Evolutionary conservation across 805 yeast genomes (phyloP).

Genomic region (Lipomyces orientalis): DNA sequence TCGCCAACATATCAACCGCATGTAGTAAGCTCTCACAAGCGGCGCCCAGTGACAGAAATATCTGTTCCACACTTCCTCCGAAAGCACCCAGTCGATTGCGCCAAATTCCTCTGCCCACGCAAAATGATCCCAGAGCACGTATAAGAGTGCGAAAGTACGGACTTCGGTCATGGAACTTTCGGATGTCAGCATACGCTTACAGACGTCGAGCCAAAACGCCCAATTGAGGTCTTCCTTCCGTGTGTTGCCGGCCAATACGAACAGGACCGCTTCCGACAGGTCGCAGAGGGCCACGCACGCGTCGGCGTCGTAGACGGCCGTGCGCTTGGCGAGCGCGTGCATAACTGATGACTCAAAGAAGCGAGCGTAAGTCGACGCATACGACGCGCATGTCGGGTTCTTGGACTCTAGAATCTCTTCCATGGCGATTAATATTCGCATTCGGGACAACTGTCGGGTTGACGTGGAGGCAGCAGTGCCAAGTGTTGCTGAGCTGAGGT

Average conservation of each 20-base stretch:
- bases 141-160: conserved; percentile 67
- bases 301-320: conserved; percentile 47
- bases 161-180: conserved; percentile 67
- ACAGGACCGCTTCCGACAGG: conserved; percentile 49
- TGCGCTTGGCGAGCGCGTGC: conserved; percentile 45
- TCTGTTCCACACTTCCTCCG: conserved; percentile 56
- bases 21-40: conserved; percentile 70
- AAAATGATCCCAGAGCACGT: conserved; percentile 74
- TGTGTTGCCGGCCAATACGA: conserved; percentile 43
- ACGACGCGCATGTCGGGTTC: conserved; percentile 40
- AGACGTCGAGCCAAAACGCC: conserved; percentile 75
- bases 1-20: conserved; percentile 72
- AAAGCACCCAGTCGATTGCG: conserved; percentile 57
- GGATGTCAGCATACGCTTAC: conserved; percentile 63
- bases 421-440: conserved; percentile 45
- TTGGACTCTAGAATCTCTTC: conserved; percentile 47
- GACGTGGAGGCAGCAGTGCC: conserved; percentile 15
- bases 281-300: conserved; percentile 50
- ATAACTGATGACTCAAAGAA: conserved; percentile 48
- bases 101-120: conserved; percentile 47
- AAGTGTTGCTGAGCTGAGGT: conserved; percentile 17
- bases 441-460: conserved; percentile 20
- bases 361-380: conserved; percentile 43
- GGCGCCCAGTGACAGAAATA: conserved; percentile 83
- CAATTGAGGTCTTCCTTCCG: conserved; percentile 58